Evolutionary conservation across 2,329 filamentous ascomycete genomes (phyloP), one percentile per base, ranked within the genome.

Genomic region (Sporothrix humicola): DNA sequence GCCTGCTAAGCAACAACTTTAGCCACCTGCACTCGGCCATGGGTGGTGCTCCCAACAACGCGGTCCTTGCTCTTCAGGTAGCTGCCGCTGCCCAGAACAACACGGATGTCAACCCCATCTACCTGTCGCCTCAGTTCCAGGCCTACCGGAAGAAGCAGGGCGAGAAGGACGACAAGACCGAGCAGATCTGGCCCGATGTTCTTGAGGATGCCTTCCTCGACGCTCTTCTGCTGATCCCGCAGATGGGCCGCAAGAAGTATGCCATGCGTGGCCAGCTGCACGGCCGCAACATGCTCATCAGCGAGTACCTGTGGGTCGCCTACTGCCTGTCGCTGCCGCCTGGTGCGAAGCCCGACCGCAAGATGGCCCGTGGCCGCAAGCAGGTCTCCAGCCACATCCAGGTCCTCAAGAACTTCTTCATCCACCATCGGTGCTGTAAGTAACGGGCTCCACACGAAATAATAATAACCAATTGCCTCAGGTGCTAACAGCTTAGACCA

Each of bases 331-430:
- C 81, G 46, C 82, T 88, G 74, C 82, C 84, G 44, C 82, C 85
- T 2, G 86, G 85, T 2, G 81, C 81, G 66, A 81, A 82, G 58
- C 84, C 85, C 2, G 83, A 85, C 75, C 80, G 85, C 73, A 85
- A 87, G 79, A 83, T 85, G 75, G 78, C 80, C 69, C 79, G 75
- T 79, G 85, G 76, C 78, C 84, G 89, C 73, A 92, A 92, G 80
- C 89, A 91, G 78, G 89, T 92, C 5, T 92, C 90, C 2, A 92
- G 89, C 78, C 90, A 92, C 78, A 92, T 92, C 78, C 90, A 92
- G 79, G 90, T 92, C 15, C 82, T 92, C 72, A 92, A 92, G 82
- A 88, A 88, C 70, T 91, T 91, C 79, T 88, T 92, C 76, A 85
- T 86, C 72, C 86, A 87, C 72, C 84, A 91, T 75, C 86, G 88